Evolutionary conservation across 257 asterid species (phyloP).

Genomic region (Solanum verrucosum): DNA sequence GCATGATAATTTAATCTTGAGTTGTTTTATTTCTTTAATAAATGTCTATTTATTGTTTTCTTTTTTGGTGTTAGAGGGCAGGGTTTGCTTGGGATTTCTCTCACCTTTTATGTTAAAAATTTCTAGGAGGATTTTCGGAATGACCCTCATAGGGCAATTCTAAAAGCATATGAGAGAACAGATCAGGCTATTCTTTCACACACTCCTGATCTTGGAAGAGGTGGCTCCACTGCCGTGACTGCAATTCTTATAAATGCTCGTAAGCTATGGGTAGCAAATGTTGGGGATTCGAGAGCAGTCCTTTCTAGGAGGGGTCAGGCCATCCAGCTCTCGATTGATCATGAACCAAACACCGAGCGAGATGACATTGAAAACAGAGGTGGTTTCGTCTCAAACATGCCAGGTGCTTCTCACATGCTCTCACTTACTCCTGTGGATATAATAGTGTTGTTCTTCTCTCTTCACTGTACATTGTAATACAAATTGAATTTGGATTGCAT

Average conservation of each 20-base stretch:
- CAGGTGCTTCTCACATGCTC: conserved; percentile 38
- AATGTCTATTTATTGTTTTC: not conserved
- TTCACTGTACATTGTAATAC: not conserved
- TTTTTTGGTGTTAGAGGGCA: not conserved
- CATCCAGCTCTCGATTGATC: conserved; percentile 75
- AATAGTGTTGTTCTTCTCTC: not conserved
- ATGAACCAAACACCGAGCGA: conserved; percentile 84
- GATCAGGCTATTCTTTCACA: conserved; percentile 83
- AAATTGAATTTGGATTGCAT: not conserved
- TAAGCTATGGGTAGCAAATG: conserved; percentile 80
- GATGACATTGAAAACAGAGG: conserved; percentile 75
- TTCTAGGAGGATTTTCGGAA: conserved; percentile 73
- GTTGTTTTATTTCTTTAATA: not conserved
- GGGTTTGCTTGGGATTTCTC: not conserved
- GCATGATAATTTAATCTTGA: not conserved
- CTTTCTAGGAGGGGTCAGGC: conserved; percentile 81
- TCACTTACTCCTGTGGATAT: not conserved
- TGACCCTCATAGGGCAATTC: conserved; percentile 52
- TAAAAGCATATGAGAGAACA: conserved; percentile 74
- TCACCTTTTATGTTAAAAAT: not conserved
- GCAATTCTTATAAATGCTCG: conserved; percentile 59
- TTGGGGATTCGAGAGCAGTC: conserved; percentile 95
- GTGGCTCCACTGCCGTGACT: conserved; percentile 96
- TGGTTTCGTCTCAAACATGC: conserved; percentile 94
- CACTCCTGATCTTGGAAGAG: conserved; percentile 76